These are phyloP conservation scores for Populus deltoides DNA, from an alignment of 345 rosid genomes.

Conservation along the genomic window DNA sequence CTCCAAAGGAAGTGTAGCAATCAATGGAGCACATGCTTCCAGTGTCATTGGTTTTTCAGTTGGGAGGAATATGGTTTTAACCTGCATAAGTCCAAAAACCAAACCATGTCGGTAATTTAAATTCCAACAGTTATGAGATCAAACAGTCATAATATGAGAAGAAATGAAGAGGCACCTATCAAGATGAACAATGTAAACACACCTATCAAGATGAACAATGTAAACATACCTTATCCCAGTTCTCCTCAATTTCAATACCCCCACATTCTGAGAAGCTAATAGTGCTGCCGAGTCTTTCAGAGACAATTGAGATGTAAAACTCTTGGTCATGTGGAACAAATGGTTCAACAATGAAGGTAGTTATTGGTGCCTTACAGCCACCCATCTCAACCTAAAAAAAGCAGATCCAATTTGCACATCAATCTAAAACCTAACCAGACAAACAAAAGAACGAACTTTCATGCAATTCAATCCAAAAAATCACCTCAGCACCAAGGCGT, in stretches of 20 bases:
- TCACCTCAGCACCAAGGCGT: slow-evolving; percentile 86
- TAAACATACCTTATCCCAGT: slow-evolving; percentile 80
- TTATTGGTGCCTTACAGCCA: slow-evolving; percentile 86
- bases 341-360: slow-evolving; percentile 93
- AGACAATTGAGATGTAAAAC: slow-evolving; percentile 76
- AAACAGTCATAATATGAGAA: neutral
- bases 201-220: slow-evolving; percentile 37
- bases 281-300: slow-evolving; percentile 89
- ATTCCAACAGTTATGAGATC: neutral
- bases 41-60: slow-evolving; percentile 63
- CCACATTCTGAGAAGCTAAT: slow-evolving; percentile 94
- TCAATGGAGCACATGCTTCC: slow-evolving; percentile 84
- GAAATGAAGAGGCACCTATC: neutral
- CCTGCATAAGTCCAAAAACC: slow-evolving; percentile 44
- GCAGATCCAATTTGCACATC: slow-evolving; percentile 5
- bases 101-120: neutral
- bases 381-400: slow-evolving; percentile 78
- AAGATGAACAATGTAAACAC: neutral
- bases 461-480: neutral
- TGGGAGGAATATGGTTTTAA: slow-evolving; percentile 74
- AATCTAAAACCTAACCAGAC: neutral
- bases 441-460: neutral
- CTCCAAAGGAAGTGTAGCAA: slow-evolving; percentile 97
- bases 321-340: slow-evolving; percentile 89
- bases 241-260: slow-evolving; percentile 97